A percentile compares a stretch with the other conserved stretches of the same genome.
Conservation (phyloP, 176 grass and related monocot species). For the Calamus simplicifolius region DNA sequence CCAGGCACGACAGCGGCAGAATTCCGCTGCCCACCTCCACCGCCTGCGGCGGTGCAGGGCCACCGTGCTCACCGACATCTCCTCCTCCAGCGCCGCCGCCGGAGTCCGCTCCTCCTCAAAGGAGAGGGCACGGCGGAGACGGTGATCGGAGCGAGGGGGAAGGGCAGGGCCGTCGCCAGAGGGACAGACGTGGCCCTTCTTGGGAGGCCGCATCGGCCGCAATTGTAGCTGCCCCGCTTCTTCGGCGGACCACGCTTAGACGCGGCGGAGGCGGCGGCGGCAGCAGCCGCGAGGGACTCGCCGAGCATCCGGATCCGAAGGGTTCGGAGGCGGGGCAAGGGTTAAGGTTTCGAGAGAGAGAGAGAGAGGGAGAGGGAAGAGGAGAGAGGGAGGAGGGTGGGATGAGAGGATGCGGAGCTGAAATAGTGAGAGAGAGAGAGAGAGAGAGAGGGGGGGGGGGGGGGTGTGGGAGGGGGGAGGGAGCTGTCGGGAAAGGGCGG, state of each 20-base stretch:
- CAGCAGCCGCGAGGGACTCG: conserved; percentile 8
- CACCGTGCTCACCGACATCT: neutral
- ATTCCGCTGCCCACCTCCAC: conserved; percentile 15
- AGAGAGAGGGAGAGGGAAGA: conserved; percentile 1
- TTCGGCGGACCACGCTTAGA: conserved; percentile 27
- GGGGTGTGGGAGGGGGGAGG: conserved; percentile 20
- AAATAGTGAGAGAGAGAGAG: conserved; percentile 27
- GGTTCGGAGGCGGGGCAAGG: conserved; percentile 8
- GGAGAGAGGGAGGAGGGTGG: neutral
- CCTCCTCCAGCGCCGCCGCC: conserved; percentile 19
- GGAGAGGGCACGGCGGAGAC: conserved; percentile 52
- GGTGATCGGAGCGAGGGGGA: conserved; percentile 3
- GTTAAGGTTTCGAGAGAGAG: conserved; percentile 12
- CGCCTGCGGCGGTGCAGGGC: conserved; percentile 10
- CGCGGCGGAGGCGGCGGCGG: neutral
- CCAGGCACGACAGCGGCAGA: conserved; percentile 25
- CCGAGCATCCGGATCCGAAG: conserved; percentile 8
- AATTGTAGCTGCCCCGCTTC: conserved; percentile 83
- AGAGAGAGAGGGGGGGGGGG: neutral
- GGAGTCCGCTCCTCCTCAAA: conserved; percentile 38
- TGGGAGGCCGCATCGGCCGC: conserved; percentile 72
- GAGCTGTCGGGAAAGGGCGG: conserved; percentile 28
- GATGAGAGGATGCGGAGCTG: neutral
- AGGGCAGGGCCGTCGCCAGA: neutral
- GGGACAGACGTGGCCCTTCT: conserved; percentile 81